Percentiles rank a stretch among this genome's conserved stretches.
Evolutionary conservation across 2,329 filamentous ascomycete species (phyloP).

Genomic region (Penicillium hesseltinei): DNA sequence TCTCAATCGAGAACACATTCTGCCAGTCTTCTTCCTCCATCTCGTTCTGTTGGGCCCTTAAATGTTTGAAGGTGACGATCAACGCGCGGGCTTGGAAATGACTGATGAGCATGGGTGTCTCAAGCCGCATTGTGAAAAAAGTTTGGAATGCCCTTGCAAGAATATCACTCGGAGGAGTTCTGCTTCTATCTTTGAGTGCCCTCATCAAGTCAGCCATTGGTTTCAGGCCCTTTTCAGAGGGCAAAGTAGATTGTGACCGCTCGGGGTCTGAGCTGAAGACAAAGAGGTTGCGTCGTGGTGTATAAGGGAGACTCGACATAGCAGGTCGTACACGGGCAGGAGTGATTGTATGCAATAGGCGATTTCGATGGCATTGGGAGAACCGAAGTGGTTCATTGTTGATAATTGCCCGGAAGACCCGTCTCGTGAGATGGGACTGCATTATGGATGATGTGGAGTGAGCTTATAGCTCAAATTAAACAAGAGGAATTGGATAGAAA

Average conservation of each 20-base stretch:
- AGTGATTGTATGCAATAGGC: slow-evolving; percentile 33
- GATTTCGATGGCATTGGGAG: slow-evolving; percentile 36
- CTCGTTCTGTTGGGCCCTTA: slow-evolving; percentile 44
- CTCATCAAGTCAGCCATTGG: slow-evolving; percentile 67
- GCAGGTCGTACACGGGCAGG: slow-evolving; percentile 31
- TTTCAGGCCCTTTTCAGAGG: slow-evolving; percentile 62
- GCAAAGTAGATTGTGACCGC: slow-evolving; percentile 54
- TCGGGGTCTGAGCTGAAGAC: slow-evolving; percentile 51
- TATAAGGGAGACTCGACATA: slow-evolving; percentile 37
- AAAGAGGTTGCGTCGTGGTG: slow-evolving; percentile 34
- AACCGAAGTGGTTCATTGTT: slow-evolving; percentile 45
- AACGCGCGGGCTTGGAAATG: slow-evolving; percentile 64
- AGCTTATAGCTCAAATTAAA: background rate
- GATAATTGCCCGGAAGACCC: slow-evolving; percentile 46
- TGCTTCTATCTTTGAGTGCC: slow-evolving; percentile 60
- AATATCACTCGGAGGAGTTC: slow-evolving; percentile 63
- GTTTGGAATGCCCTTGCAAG: slow-evolving; percentile 63
- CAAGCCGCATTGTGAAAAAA: slow-evolving; percentile 60
- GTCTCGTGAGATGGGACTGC: slow-evolving; percentile 46
- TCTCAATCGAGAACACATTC: slow-evolving; percentile 40
- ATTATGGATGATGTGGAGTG: slow-evolving; percentile 27
- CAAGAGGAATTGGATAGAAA: background rate
- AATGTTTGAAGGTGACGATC: slow-evolving; percentile 59
- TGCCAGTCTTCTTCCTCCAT: slow-evolving; percentile 34
- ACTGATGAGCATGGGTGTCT: slow-evolving; percentile 55